A percentile compares a stretch with the other conserved stretches of the same genome.
Evolutionary conservation across 305 asterid species (phyloP).

Genomic region (Plantago lanceolata): DNA sequence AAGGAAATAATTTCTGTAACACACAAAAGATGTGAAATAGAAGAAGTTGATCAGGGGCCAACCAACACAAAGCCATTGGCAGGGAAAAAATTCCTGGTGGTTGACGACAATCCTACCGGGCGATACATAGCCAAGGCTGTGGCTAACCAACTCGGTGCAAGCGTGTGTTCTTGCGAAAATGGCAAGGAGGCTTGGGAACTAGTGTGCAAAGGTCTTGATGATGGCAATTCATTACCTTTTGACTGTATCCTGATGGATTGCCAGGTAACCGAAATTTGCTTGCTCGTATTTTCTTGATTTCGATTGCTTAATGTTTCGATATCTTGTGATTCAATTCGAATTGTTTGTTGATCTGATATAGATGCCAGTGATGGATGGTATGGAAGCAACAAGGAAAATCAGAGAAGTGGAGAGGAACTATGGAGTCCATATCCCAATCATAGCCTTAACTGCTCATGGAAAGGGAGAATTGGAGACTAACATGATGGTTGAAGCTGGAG

Average conservation of each 20-base stretch:
- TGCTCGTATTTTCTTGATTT: no score
- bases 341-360: constrained; percentile 9
- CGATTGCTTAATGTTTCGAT: no score
- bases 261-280: constrained; percentile 28
- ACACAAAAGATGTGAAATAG: constrained; percentile 15
- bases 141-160: constrained; percentile 39
- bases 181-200: constrained; percentile 39
- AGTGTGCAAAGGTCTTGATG: constrained; percentile 24
- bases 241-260: constrained; percentile 56
- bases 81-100: constrained; percentile 42
- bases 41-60: constrained; percentile 20
- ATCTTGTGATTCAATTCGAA: no score
- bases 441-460: constrained; percentile 44
- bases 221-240: constrained; percentile 27
- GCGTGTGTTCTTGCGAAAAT: constrained; percentile 27
- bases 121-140: constrained; percentile 29
- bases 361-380: constrained; percentile 57
- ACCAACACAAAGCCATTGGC: constrained; percentile 23
- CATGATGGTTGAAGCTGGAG: constrained; percentile 43
- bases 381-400: constrained; percentile 41
- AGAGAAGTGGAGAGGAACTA: constrained; percentile 32
- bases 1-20: constrained; percentile 2
- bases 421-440: constrained; percentile 35
- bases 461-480: constrained; percentile 36
- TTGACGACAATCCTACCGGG: constrained; percentile 36